phyloP scores from a whole-genome alignment of 306 rosid genomes.

The Vachellia pachyceras region DNA sequence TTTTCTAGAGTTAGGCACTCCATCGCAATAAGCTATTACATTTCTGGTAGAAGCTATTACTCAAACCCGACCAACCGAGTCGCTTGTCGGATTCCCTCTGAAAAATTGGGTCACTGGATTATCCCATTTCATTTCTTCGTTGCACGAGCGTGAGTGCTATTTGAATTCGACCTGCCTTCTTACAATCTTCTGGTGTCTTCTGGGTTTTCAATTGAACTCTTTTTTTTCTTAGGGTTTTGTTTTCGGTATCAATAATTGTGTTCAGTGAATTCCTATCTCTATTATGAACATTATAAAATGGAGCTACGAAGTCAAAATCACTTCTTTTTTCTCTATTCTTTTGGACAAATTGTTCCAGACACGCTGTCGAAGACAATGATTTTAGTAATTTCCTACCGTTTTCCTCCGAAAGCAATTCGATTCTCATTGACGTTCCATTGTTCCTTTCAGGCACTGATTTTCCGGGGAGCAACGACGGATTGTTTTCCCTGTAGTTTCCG shows the following conservation, averaged over 20 bases:
- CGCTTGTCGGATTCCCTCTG: neutral
- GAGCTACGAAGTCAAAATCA: neutral
- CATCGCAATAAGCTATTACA: neutral
- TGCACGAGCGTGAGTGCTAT: neutral
- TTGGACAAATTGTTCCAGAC: neutral
- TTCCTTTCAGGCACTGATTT: neutral
- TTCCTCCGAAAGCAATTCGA: neutral
- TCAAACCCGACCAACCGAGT: neutral
- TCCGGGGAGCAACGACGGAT: neutral
- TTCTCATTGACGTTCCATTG: neutral
- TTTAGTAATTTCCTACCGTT: neutral
- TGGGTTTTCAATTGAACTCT: neutral
- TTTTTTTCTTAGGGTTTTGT: constrained; percentile 7
- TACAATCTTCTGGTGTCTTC: constrained; percentile 1
- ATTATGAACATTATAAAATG: neutral
- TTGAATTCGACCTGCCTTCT: neutral
- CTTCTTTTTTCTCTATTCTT: neutral
- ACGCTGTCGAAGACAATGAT: neutral
- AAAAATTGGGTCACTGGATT: neutral
- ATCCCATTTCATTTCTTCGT: constrained; percentile 1
- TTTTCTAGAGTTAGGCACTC: neutral
- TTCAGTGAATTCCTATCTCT: neutral
- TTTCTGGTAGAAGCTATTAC: neutral
- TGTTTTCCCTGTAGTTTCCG: neutral
- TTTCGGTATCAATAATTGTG: neutral